Base-by-base conservation (phyloP, 345 rosid species). In the Draba incana region DNA sequence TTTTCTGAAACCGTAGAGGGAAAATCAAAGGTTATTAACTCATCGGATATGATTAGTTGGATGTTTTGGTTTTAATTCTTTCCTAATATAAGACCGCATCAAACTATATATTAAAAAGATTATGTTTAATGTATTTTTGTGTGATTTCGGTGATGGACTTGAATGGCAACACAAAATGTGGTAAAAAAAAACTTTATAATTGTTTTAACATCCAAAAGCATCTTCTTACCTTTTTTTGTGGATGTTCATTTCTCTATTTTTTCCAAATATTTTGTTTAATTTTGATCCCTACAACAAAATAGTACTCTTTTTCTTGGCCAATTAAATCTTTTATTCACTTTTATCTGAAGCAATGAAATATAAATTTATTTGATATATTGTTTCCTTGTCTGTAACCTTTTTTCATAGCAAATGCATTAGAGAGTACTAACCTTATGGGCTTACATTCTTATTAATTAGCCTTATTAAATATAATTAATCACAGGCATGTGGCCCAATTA, bases 1-100 rank as follows among this genome's bases (percentile, higher is more conserved):
- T 7, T 30, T 49, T 47, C 30, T 31, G 71, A 72, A 23, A 30
- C 31, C 3, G 66, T 16, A 43, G 16, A 35, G 4, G n/a, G 6
- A 43, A 43, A 66, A 66, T 43, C 33, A 57, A 50, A 11, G 6
- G 55, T 50, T 31, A 49, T 41, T 41, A 57, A 72, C 12, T 41
- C 33, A 20, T 28, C 3, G 15, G 31, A 64, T 64, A 56, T 57
- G 43, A 16, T 50, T 46, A 16, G 10, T 53, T 43, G 3, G 48
- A 53, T 53, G 45, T 30, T 52, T 53, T 53, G 23, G 11, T 61
- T 30, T 50, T 6, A 6, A 15, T 52, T 39, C 14, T 45, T 25
- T 44, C 37, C 10, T 10, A 3, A 24, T 10, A 35, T 57, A 57
- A 24, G 8, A 33, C 37, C 50, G 59, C 14, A 12, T 31, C 24